A percentile compares a stretch with the other conserved stretches of the same genome.
These are phyloP conservation scores for Melanopsichium pennsylvanicum DNA, from an alignment of 1,284 basidiomycete species.

Conservation along the genomic window DNA sequence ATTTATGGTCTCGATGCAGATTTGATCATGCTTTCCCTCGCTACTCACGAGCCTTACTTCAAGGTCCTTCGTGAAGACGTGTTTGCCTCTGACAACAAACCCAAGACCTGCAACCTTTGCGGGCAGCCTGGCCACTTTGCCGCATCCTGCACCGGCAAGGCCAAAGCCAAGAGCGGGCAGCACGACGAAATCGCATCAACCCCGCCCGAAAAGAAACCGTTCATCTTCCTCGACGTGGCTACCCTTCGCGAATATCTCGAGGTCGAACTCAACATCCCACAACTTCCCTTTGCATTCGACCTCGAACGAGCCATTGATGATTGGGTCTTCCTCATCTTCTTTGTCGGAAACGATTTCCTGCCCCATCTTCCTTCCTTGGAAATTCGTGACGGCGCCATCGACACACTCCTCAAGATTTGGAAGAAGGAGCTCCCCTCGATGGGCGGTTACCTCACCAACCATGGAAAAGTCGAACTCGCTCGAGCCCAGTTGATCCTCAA, in stretches of 20 bases:
- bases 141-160: conserved; percentile 77
- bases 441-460: conserved; percentile 95
- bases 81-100: conserved; percentile 76
- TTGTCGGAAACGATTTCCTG: conserved; percentile 99
- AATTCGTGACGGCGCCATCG: conserved; percentile 98
- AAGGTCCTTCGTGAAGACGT: conserved; percentile 97
- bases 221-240: conserved; percentile 98
- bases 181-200: conserved; percentile 63
- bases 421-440: conserved; percentile 88
- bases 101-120: conserved; percentile 80
- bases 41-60: conserved; percentile 98
- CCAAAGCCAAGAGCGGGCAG: conserved; percentile 68
- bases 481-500: conserved; percentile 93
- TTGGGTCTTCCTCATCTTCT: conserved; percentile 99
- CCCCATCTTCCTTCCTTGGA: conserved; percentile 97
- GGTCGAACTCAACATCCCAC: conserved; percentile 85
- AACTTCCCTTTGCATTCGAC: conserved; percentile 85
- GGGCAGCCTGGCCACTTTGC: conserved; percentile 93
- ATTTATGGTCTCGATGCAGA: conserved; percentile 99
- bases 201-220: conserved; percentile 84
- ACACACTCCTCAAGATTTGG: conserved; percentile 94
- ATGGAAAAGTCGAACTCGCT: conserved; percentile 85
- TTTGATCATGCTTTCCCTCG: conserved; percentile 97
- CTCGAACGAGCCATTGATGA: conserved; percentile 98
- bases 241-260: conserved; percentile 96